A percentile compares a stretch with the other conserved stretches of the same genome.
Evolutionary conservation across 495 filamentous ascomycete genomes (phyloP).

Genomic region (Zalerion maritima): DNA sequence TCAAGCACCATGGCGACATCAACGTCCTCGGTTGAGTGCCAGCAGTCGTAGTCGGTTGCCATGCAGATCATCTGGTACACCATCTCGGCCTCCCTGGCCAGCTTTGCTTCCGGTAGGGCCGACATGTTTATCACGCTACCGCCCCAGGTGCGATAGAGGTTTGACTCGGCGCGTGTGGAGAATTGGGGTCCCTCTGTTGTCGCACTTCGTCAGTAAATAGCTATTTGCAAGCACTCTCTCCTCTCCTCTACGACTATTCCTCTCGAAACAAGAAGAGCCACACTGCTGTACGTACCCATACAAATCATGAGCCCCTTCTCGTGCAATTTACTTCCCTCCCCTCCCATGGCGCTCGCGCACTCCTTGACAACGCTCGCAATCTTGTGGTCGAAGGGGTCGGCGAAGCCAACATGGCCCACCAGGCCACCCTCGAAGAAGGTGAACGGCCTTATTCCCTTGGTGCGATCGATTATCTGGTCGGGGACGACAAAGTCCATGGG

Average conservation of each 20-base stretch:
- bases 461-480: constrained; percentile 94
- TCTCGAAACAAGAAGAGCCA: constrained; percentile 1
- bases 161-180: constrained; percentile 88
- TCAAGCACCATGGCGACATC: constrained; percentile 95
- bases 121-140: constrained; percentile 96
- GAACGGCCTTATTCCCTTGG: constrained; percentile 81
- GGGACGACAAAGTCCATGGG: constrained; percentile 93
- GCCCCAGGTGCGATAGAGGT: constrained; percentile 87
- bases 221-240: background rate
- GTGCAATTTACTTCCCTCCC: constrained; percentile 66
- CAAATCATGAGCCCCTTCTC: constrained; percentile 68
- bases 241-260: no score
- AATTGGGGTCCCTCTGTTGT: constrained; percentile 78
- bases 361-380: constrained; percentile 55
- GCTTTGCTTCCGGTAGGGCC: constrained; percentile 86
- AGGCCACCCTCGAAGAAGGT: constrained; percentile 93
- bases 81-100: constrained; percentile 91
- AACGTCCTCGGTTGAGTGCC: constrained; percentile 64
- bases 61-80: constrained; percentile 98
- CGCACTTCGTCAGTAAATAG: no score
- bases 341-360: constrained; percentile 63
- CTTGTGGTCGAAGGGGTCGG: constrained; percentile 77
- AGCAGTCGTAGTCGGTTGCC: constrained; percentile 98
- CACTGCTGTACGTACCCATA: constrained; percentile 58
- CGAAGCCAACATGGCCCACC: constrained; percentile 90